phyloP scores from a whole-genome alignment of 768 basidiomycete species.

The Daedalea quercina region DNA sequence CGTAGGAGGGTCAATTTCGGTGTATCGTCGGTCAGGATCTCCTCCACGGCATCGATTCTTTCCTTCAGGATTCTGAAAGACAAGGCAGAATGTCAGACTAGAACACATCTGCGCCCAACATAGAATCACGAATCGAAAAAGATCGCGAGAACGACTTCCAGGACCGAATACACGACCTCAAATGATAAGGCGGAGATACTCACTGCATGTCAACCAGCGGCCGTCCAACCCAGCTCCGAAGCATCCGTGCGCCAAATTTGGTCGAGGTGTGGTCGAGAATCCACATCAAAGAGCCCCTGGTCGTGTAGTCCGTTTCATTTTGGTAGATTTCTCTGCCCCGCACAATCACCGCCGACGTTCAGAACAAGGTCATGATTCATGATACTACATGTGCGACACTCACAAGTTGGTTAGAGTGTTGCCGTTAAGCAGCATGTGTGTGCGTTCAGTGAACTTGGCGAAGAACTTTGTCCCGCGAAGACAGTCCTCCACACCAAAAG shows the following conservation, averaged over 20 bases:
- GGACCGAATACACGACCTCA: not conserved
- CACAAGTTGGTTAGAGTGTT: constrained; percentile 82
- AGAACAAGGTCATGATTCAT: not conserved
- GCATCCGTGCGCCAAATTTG: constrained; percentile 77
- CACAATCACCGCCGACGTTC: not conserved
- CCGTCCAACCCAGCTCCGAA: constrained; percentile 81
- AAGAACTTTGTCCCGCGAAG: constrained; percentile 77
- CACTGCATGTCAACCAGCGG: constrained; percentile 74
- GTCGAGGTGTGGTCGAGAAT: constrained; percentile 85
- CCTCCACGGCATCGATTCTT: constrained; percentile 79
- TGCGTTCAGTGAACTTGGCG: constrained; percentile 63
- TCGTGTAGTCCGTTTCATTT: constrained; percentile 77
- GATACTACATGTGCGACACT: constrained; percentile 13
- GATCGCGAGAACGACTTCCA: not conserved
- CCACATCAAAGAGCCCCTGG: constrained; percentile 75
- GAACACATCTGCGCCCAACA: too few species aligned
- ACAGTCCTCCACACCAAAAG: constrained; percentile 73
- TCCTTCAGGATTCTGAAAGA: constrained; percentile 56
- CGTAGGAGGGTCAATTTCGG: constrained; percentile 63
- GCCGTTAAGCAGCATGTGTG: constrained; percentile 83
- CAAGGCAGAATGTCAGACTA: too few species aligned
- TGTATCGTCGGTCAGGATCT: constrained; percentile 60
- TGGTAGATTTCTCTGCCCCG: constrained; percentile 72
- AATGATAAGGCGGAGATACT: not conserved
- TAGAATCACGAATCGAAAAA: not conserved